phyloP scores from a whole-genome alignment of 768 basidiomycete genomes.

The Termitomyces sp. region DNA sequence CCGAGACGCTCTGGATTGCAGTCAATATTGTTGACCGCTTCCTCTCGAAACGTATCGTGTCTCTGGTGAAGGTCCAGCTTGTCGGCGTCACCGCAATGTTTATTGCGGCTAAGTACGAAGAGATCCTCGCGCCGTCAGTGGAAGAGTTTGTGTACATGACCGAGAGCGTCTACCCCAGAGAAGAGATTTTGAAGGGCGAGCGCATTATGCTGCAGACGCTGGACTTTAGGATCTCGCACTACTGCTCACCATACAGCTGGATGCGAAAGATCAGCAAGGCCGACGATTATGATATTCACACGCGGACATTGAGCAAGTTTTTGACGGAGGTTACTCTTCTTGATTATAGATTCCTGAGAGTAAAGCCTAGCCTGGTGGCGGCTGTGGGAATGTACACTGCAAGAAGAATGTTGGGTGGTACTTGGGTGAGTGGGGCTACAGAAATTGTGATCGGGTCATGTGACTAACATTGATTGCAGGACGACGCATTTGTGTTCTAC shows the following conservation, averaged over 20 bases:
- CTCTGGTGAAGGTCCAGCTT: constrained; percentile 86
- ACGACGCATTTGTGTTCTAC: constrained; percentile 87
- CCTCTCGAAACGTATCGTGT: constrained; percentile 83
- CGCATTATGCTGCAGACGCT: constrained; percentile 93
- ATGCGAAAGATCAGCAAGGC: constrained; percentile 98
- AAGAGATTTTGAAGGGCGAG: constrained; percentile 98
- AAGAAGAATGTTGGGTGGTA: constrained; percentile 87
- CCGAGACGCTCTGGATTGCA: constrained; percentile 98
- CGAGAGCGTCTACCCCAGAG: constrained; percentile 87
- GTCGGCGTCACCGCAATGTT: constrained; percentile 99
- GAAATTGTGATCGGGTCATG: constrained; percentile 18
- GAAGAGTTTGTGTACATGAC: constrained; percentile 99
- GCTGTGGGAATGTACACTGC: constrained; percentile 98
- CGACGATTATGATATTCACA: constrained; percentile 98
- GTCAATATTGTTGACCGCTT: constrained; percentile 96
- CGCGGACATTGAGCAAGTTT: constrained; percentile 95
- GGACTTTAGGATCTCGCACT: constrained; percentile 92
- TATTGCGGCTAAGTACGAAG: constrained; percentile 98
- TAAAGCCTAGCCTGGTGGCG: constrained; percentile 89
- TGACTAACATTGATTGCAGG: constrained; percentile 49
- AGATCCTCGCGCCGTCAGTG: constrained; percentile 93
- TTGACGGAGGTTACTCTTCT: constrained; percentile 92
- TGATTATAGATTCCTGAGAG: constrained; percentile 88
- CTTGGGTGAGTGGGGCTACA: constrained; percentile 73
- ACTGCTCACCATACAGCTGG: constrained; percentile 99